Evolutionary conservation across 2,329 filamentous ascomycete genomes (phyloP).

Genomic region (Xenoacremonium recifei): DNA sequence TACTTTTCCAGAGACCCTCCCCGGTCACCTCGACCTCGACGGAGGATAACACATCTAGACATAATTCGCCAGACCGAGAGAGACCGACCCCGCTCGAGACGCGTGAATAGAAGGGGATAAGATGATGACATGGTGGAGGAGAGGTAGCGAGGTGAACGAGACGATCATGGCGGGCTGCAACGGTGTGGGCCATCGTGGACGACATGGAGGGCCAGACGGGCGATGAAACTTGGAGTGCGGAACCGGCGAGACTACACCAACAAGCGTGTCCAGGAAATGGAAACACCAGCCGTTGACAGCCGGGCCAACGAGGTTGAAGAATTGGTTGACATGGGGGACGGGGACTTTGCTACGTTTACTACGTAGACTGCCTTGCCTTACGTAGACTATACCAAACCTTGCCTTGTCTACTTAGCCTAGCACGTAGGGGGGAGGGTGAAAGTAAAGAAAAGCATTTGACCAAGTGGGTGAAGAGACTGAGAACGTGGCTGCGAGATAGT

Average conservation of each 20-base stretch:
- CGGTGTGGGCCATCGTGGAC: conserved; percentile 32
- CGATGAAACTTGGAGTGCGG: conserved; percentile 8
- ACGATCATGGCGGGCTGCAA: conserved; percentile 34
- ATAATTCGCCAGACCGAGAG: conserved; percentile 41
- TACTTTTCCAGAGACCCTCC: conserved; percentile 50
- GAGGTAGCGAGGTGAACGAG: conserved; percentile 26
- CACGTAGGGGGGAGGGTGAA: conserved; percentile 27
- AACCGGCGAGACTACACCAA: neutral
- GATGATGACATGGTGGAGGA: conserved; percentile 33
- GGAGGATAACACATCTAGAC: conserved; percentile 42
- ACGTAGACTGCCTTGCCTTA: too few species aligned
- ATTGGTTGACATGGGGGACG: conserved; percentile 13
- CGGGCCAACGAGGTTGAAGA: conserved; percentile 24
- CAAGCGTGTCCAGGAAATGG: neutral
- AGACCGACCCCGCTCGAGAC: conserved; percentile 41
- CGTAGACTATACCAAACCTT: too few species aligned
- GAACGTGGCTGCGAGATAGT: conserved; percentile 25
- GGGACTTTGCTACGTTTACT: too few species aligned
- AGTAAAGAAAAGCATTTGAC: conserved; percentile 20
- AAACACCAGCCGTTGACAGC: conserved; percentile 13
- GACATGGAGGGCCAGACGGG: conserved; percentile 21
- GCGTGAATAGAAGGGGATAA: conserved; percentile 27
- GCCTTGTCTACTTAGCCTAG: too few species aligned
- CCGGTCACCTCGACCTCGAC: conserved; percentile 33
- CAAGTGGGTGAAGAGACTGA: conserved; percentile 14